Base-by-base conservation (phyloP, 2,329 filamentous ascomycete genomes). In the Diaporthe sp. region DNA sequence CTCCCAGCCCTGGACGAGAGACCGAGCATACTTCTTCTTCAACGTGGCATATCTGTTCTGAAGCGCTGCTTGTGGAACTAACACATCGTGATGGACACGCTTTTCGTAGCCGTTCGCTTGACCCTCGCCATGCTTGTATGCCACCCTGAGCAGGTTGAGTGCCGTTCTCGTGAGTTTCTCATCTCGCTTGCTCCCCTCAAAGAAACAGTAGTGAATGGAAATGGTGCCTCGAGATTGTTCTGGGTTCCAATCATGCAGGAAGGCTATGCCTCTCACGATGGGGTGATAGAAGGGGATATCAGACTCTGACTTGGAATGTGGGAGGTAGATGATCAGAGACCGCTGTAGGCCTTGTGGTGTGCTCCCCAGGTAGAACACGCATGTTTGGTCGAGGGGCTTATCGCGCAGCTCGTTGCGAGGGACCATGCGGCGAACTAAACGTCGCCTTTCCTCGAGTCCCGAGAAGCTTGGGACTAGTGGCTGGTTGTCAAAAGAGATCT, bases 281-380 rank as follows among this genome's bases (percentile, higher is more conserved):
- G 96, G 96, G 81, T 98, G 96, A 84, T 98, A 98, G 84, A 94
- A 98, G 1, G 96, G 96, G 77, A 97, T 89, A 3, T 93, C 89
- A 19, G 90, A 87, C 15, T 89, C 85, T 1, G 86, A 85, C 44
- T 88, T 83, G 12, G 91, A 88, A 83, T 98, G 95, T 10, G 96
- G 95, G 8, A 94, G 87, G 82, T 97, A 98, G 46, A 97, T 83
- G 22, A 98, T 91, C 71, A 96, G 84, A 44, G 88, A 90, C 42
- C 85, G 84, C 73, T 81, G 79, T 53, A 76, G 44, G 39, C 78
- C 79, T 37, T 81, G 80, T 28, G 84, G 80, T 55, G 76, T 78
- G 51, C 79, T 76, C 72, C 75, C 80, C 78, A 80, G 80, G 82
- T 95, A 94, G 77, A 96, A 90, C 73, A 94, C 89, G 82, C 95